Percentiles rank a stretch among this genome's conserved stretches.
phyloP scores from a whole-genome alignment of 371 early-diverging fungal genomes.

The Syncephalastrum monosporum region DNA sequence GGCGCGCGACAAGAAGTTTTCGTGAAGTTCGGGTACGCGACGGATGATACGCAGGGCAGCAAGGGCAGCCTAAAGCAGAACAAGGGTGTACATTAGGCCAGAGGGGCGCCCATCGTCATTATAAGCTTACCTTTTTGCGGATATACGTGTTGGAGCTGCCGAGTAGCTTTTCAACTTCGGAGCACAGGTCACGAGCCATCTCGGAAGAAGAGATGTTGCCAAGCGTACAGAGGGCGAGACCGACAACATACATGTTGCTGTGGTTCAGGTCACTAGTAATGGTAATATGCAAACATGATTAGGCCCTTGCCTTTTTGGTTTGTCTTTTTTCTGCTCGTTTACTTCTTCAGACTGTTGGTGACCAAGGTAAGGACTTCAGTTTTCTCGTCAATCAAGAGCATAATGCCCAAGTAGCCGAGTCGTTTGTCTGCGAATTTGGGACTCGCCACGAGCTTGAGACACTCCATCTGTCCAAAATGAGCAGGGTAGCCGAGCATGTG shows the following conservation, averaged over 20 bases:
- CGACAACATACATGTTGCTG: slow-evolving; percentile 92
- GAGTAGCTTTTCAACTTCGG: slow-evolving; percentile 92
- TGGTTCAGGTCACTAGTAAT: slow-evolving; percentile 87
- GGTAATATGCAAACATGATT: slow-evolving; percentile 1
- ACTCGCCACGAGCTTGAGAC: slow-evolving; percentile 93
- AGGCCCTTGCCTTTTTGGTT: background rate
- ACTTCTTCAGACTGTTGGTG: slow-evolving; percentile 97
- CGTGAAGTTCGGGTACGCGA: slow-evolving; percentile 90
- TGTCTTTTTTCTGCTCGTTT: slow-evolving; percentile 14
- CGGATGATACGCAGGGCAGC: slow-evolving; percentile 89
- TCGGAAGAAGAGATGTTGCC: slow-evolving; percentile 94
- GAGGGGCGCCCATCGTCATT: background rate
- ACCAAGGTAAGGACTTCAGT: slow-evolving; percentile 94
- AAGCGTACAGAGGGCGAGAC: slow-evolving; percentile 93
- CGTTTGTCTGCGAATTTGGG: slow-evolving; percentile 94
- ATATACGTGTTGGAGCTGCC: slow-evolving; percentile 91
- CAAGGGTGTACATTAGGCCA: background rate
- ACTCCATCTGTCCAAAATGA: slow-evolving; percentile 98
- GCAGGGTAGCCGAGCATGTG: slow-evolving; percentile 98
- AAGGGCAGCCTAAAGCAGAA: slow-evolving; percentile 77
- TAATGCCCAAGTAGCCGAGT: slow-evolving; percentile 95
- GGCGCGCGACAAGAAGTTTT: slow-evolving; percentile 76
- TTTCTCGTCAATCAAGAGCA: slow-evolving; percentile 95
- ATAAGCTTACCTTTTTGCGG: slow-evolving; percentile 82
- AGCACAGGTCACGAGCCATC: slow-evolving; percentile 93